Conservation (phyloP, 2,329 filamentous ascomycete species). For the Graphilbum sp. region DNA sequence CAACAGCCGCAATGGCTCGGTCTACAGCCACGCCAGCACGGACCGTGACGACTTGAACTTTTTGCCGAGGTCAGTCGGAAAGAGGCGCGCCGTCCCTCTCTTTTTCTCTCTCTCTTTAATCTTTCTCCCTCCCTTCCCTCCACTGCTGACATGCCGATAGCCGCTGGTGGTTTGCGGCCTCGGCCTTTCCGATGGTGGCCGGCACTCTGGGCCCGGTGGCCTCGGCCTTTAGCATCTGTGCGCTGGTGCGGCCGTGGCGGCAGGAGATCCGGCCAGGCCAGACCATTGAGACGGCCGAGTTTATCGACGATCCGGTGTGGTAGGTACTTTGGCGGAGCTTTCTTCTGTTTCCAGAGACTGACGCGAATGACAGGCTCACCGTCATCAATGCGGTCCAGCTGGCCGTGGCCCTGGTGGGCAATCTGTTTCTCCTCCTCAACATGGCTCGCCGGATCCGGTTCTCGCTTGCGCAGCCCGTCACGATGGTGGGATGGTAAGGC, state of each 20-base stretch:
- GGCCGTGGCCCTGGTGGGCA: conserved; percentile 58
- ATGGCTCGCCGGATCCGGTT: conserved; percentile 72
- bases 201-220: conserved; percentile 75
- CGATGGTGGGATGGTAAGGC: conserved; percentile 74
- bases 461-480: conserved; percentile 64
- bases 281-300: conserved; percentile 29
- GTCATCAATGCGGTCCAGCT: conserved; percentile 66
- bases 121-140: no score
- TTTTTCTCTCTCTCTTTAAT: no score
- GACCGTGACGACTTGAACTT: neutral
- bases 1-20: neutral
- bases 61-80: neutral
- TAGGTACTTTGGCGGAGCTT: conserved; percentile 23
- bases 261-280: conserved; percentile 33
- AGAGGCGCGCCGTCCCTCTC: no score
- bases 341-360: no score
- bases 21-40: neutral
- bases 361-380: conserved; percentile 51
- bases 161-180: conserved; percentile 48
- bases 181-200: conserved; percentile 60
- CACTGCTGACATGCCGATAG: conserved; percentile 17
- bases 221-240: conserved; percentile 75
- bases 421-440: conserved; percentile 70
- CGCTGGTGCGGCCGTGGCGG: conserved; percentile 68
- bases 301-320: conserved; percentile 55